Conservation (phyloP, 176 grass and related monocot genomes). For the Neostapfia colusana region DNA sequence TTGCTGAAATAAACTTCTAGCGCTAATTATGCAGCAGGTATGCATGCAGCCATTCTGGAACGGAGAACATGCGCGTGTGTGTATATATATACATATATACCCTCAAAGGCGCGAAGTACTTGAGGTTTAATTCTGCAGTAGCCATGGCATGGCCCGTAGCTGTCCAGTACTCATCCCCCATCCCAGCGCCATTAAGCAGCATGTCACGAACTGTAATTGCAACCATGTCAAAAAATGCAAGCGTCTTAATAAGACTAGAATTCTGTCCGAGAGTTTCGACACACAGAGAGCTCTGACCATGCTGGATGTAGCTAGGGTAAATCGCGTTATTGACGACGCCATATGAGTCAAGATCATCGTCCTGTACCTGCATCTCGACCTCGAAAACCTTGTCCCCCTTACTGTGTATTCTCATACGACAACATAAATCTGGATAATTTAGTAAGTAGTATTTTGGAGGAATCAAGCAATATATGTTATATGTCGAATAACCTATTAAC, state of each 20-base stretch:
- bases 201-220: constrained; percentile 58
- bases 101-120: constrained; percentile 75
- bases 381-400: constrained; percentile 52
- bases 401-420: not conserved
- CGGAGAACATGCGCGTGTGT: not conserved
- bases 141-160: constrained; percentile 56
- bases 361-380: constrained; percentile 67
- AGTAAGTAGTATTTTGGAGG: not conserved
- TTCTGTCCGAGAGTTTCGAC: not conserved
- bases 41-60: not conserved
- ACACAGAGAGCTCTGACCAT: constrained; percentile 49
- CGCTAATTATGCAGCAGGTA: not conserved
- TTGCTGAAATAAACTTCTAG: not conserved
- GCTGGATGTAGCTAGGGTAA: constrained; percentile 82
- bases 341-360: constrained; percentile 83
- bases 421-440: not conserved
- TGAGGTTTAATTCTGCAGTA: constrained; percentile 74
- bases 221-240: not conserved
- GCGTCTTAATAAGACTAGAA: not conserved
- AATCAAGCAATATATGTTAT: not conserved
- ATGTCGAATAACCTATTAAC: not conserved
- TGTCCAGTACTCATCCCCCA: constrained; percentile 60
- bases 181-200: constrained; percentile 58
- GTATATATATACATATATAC: constrained; percentile 13
- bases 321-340: constrained; percentile 92